Percentiles rank a stretch among this genome's conserved stretches.
Conservation (phyloP, 345 rosid genomes). For the Toxicodendron radicans region DNA sequence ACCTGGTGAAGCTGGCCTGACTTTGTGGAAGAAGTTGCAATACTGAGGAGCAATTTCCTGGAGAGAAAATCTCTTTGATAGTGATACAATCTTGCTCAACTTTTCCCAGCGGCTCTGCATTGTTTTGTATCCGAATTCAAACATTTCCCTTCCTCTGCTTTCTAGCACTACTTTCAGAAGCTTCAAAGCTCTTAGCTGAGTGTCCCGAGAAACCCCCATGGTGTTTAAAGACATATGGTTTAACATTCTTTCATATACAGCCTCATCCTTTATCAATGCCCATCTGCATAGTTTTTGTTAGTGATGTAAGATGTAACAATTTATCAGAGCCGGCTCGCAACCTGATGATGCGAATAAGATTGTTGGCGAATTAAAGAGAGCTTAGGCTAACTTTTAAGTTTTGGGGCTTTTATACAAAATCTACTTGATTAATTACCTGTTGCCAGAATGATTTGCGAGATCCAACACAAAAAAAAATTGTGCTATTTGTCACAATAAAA, state of each 20-base stretch:
- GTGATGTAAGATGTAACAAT: too few relatives aligned
- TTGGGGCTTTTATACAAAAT: neutral
- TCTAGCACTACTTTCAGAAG: constrained; percentile 47
- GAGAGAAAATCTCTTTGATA: constrained; percentile 53
- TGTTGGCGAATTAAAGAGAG: too few relatives aligned
- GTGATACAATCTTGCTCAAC: constrained; percentile 31
- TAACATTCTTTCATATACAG: constrained; percentile 48
- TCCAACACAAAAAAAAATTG: too few relatives aligned
- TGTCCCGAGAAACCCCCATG: constrained; percentile 58
- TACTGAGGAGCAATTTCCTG: constrained; percentile 40
- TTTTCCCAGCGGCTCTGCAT: constrained; percentile 52
- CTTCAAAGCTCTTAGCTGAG: constrained; percentile 52
- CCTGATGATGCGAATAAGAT: too few relatives aligned
- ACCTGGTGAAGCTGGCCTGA: constrained; percentile 46
- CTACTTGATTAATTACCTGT: neutral
- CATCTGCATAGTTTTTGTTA: constrained; percentile 36
- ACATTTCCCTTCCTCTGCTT: constrained; percentile 35
- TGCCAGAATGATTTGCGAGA: too few relatives aligned
- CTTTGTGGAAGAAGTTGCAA: constrained; percentile 41
- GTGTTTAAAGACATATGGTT: constrained; percentile 21
- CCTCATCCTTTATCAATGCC: constrained; percentile 61
- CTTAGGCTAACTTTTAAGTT: too few relatives aligned
- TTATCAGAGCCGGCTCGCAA: too few relatives aligned
- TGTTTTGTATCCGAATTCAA: constrained; percentile 46
- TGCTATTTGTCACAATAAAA: too few relatives aligned